A percentile compares a stretch with the other conserved stretches of the same genome.
phyloP scores from a whole-genome alignment of 2,329 filamentous ascomycete species.

The Fusarium pseudoanthophilum region DNA sequence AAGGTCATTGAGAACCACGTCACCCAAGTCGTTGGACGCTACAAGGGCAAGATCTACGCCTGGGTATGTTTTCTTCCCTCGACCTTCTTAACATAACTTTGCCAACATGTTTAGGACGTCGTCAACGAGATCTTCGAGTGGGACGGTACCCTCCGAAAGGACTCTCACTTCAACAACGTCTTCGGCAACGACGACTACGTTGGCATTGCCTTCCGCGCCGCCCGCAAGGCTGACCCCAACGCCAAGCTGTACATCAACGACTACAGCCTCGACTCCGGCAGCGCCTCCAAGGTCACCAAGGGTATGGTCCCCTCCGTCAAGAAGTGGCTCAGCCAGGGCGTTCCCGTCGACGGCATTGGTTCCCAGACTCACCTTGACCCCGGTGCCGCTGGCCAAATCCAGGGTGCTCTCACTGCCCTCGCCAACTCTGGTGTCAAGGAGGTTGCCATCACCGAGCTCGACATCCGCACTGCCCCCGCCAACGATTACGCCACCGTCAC shows the following conservation, averaged over 20 bases:
- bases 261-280: constrained; percentile 72
- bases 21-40: constrained; percentile 64
- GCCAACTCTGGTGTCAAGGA: constrained; percentile 63
- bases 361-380: constrained; percentile 65
- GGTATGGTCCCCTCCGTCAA: constrained; percentile 69
- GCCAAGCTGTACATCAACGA: constrained; percentile 83
- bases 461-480: constrained; percentile 68
- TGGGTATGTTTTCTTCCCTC: no score
- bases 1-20: constrained; percentile 69
- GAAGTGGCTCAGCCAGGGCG: constrained; percentile 70
- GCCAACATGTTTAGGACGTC: constrained; percentile 59
- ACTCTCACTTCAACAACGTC: constrained; percentile 72
- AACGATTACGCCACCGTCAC: constrained; percentile 69
- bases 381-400: constrained; percentile 48
- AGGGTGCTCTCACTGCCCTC: constrained; percentile 63
- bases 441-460: constrained; percentile 74
- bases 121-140: constrained; percentile 74
- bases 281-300: constrained; percentile 66
- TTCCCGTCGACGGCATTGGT: constrained; percentile 63
- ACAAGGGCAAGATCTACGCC: constrained; percentile 67
- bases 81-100: no score
- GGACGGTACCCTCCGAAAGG: constrained; percentile 64
- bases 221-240: constrained; percentile 71
- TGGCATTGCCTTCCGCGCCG: constrained; percentile 75
- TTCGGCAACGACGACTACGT: constrained; percentile 78